These are phyloP conservation scores for Eurotiales sp. DNA, from an alignment of 2,329 filamentous ascomycete species.

Conservation along the genomic window DNA sequence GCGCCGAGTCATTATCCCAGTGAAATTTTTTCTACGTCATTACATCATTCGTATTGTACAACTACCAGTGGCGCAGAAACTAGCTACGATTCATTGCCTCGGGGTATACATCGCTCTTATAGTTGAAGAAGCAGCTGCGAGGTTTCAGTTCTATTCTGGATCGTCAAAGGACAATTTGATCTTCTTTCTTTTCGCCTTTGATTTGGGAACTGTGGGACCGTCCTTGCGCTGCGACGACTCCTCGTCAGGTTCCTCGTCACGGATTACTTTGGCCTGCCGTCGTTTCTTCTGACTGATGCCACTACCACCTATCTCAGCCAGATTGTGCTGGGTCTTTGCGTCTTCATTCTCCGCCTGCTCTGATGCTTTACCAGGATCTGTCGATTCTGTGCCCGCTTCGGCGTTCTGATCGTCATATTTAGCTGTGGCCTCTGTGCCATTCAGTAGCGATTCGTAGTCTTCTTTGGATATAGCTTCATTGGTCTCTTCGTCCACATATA, in stretches of 20 bases:
- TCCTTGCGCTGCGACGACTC: constrained; percentile 23
- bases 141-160: constrained; percentile 17
- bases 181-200: constrained; percentile 36
- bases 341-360: constrained; percentile 6
- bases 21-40: not conserved
- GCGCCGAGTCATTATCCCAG: not conserved
- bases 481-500: constrained; percentile 42
- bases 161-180: constrained; percentile 47
- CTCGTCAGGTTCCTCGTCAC: constrained; percentile 20
- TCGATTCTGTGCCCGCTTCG: constrained; percentile 13
- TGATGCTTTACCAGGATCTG: constrained; percentile 14
- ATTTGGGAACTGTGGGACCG: constrained; percentile 19
- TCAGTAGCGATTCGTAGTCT: constrained; percentile 39
- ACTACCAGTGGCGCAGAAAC: not conserved
- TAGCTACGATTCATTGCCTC: not conserved
- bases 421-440: constrained; percentile 17
- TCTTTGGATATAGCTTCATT: constrained; percentile 43
- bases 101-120: no score
- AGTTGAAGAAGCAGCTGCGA: no score
- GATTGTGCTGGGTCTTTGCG: constrained; percentile 29
- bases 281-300: constrained; percentile 38
- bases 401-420: constrained; percentile 11
- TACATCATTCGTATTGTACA: not conserved
- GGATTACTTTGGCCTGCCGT: constrained; percentile 40
- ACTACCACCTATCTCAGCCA: constrained; percentile 35